Evolutionary conservation across 2,329 filamentous ascomycete species (phyloP).

Genomic region (Xylaria digitata): DNA sequence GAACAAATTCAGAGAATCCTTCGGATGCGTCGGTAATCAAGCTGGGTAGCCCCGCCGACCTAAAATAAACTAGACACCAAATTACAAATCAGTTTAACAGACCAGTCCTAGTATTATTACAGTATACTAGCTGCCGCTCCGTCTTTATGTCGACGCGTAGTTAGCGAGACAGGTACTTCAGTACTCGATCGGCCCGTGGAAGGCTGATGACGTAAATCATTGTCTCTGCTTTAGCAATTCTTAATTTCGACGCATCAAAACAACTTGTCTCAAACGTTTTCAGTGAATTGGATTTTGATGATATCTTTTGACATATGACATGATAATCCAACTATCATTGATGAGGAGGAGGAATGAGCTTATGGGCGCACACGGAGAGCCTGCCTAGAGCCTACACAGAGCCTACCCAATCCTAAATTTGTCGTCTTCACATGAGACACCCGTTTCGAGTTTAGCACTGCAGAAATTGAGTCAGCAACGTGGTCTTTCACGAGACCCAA

Average conservation of each 20-base stretch:
- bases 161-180: too few species aligned
- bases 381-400: not conserved
- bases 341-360: not conserved
- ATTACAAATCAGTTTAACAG: constrained; percentile 29
- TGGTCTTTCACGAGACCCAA: not conserved
- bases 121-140: too few species aligned
- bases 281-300: not conserved
- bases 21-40: constrained; percentile 37
- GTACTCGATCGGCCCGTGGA: too few species aligned
- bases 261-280: constrained; percentile 1
- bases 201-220: constrained; percentile 8
- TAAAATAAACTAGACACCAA: constrained; percentile 15
- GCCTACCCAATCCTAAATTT: not conserved
- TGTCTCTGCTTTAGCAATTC: not conserved
- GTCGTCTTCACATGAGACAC: not conserved
- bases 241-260: not conserved
- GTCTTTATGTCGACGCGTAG: not conserved
- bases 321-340: not conserved
- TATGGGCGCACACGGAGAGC: not conserved
- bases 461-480: constrained; percentile 29
- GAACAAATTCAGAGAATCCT: constrained; percentile 27
- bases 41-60: constrained; percentile 15
- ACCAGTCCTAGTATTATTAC: constrained; percentile 18
- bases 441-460: constrained; percentile 32
- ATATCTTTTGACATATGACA: not conserved